These are phyloP conservation scores for Penium margaritaceum DNA, from an alignment of 139 green algal species.

Conservation along the genomic window DNA sequence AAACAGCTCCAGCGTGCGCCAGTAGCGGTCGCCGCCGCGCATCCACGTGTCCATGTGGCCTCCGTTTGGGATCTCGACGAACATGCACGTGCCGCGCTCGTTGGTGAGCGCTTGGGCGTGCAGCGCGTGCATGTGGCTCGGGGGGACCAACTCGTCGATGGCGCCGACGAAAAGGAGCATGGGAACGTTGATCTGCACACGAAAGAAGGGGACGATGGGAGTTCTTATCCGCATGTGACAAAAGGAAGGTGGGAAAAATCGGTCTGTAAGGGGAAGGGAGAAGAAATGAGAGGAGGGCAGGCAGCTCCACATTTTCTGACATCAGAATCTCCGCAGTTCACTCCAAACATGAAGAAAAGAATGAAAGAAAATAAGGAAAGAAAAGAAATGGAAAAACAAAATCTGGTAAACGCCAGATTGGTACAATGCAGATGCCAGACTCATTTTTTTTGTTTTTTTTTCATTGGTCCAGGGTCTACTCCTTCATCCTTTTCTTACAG, in stretches of 20 bases:
- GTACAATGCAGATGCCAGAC: background rate
- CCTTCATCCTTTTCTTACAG: too few species aligned
- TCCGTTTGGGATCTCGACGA: slow-evolving; percentile 35
- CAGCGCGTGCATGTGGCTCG: slow-evolving; percentile 66
- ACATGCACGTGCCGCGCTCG: background rate
- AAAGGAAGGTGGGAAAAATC: too few species aligned
- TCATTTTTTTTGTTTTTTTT: background rate
- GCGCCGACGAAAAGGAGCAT: slow-evolving; percentile 9
- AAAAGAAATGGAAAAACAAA: too few species aligned
- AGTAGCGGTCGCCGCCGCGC: slow-evolving; percentile 34
- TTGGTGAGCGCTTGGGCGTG: slow-evolving; percentile 23
- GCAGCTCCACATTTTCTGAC: too few species aligned
- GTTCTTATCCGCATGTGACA: too few species aligned
- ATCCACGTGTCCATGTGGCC: slow-evolving; percentile 50
- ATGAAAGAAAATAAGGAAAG: too few species aligned
- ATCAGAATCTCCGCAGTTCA: too few species aligned
- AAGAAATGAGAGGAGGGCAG: too few species aligned
- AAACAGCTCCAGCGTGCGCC: slow-evolving; percentile 35
- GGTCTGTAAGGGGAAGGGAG: too few species aligned
- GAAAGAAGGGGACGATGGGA: too few species aligned
- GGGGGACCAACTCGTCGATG: slow-evolving; percentile 76
- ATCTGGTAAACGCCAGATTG: background rate
- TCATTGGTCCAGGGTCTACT: background rate
- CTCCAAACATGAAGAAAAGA: too few species aligned
- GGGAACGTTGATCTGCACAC: slow-evolving; percentile 18